A percentile compares a stretch with the other conserved stretches of the same genome.
Conservation (phyloP, 2,329 filamentous ascomycete genomes). For the Cercospora janseana region DNA sequence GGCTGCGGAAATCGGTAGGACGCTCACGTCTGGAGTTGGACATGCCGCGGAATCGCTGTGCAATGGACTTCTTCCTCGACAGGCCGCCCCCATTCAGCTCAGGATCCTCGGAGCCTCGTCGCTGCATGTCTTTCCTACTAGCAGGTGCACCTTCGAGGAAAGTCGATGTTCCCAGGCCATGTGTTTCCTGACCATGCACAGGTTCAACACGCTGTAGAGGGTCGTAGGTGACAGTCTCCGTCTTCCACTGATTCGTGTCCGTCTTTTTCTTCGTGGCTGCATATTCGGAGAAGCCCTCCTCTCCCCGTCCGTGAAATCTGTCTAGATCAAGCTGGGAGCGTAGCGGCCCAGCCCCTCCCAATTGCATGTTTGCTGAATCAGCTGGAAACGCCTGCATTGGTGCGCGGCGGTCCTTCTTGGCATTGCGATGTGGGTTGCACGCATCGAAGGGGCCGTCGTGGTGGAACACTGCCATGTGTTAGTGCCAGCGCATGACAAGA, state of each 20-base stretch:
- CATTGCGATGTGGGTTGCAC: conserved; percentile 90
- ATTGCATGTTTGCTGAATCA: conserved; percentile 84
- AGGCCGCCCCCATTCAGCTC: conserved; percentile 53
- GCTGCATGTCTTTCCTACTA: conserved; percentile 73
- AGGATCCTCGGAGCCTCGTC: conserved; percentile 67
- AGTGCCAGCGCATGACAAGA: conserved; percentile 8
- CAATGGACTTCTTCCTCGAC: conserved; percentile 89
- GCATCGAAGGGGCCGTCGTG: conserved; percentile 98
- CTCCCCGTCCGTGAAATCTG: conserved; percentile 78
- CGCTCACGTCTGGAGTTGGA: conserved; percentile 62
- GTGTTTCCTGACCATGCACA: conserved; percentile 78
- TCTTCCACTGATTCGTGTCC: conserved; percentile 34
- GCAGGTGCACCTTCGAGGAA: conserved; percentile 94
- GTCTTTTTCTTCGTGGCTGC: conserved; percentile 47
- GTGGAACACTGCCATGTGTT: conserved; percentile 70
- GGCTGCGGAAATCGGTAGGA: conserved; percentile 39
- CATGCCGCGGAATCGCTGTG: conserved; percentile 84
- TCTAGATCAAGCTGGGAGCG: conserved; percentile 80
- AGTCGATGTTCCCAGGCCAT: conserved; percentile 88
- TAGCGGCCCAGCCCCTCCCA: conserved; percentile 83
- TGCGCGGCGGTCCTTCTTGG: conserved; percentile 74
- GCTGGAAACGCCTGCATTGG: conserved; percentile 97
- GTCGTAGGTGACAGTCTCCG: conserved; percentile 57
- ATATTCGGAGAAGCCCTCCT: conserved; percentile 87
- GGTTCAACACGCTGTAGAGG: conserved; percentile 65